Conservation (phyloP, 2,329 filamentous ascomycete genomes). For the Plenodomus biglobosus region DNA sequence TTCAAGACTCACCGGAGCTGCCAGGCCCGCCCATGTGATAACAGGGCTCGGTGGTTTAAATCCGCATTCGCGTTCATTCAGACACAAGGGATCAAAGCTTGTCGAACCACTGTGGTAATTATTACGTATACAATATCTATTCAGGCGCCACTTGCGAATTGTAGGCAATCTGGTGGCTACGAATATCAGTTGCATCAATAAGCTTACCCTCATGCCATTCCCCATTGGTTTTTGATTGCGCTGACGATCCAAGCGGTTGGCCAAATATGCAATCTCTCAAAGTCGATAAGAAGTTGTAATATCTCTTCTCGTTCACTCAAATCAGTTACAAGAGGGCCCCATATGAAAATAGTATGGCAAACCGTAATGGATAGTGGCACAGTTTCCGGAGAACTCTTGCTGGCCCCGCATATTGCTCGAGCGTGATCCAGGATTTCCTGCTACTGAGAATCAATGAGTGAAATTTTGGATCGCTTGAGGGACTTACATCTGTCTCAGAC, state of each 20-base stretch:
- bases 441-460: slow-evolving; percentile 10
- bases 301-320: slow-evolving; percentile 24
- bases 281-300: slow-evolving; percentile 22
- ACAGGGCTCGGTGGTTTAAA: too few species aligned
- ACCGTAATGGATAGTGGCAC: slow-evolving; percentile 27
- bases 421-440: slow-evolving; percentile 28
- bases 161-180: too few species aligned
- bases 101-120: too few species aligned
- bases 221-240: slow-evolving; percentile 32
- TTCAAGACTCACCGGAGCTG: too few species aligned
- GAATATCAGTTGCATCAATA: too few species aligned
- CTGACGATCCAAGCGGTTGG: slow-evolving; percentile 37
- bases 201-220: neutral
- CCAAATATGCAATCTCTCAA: slow-evolving; percentile 31
- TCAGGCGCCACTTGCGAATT: too few species aligned
- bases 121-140: too few species aligned
- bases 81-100: too few species aligned
- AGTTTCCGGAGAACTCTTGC: slow-evolving; percentile 27
- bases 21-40: too few species aligned
- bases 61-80: too few species aligned
- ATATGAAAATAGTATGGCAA: slow-evolving; percentile 34
- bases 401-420: slow-evolving; percentile 30
- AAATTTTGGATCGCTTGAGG: neutral
- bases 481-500: slow-evolving; percentile 26
- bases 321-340: slow-evolving; percentile 25